Conservation (phyloP, 768 basidiomycete genomes). For the Dacryopinax primogenitus region DNA sequence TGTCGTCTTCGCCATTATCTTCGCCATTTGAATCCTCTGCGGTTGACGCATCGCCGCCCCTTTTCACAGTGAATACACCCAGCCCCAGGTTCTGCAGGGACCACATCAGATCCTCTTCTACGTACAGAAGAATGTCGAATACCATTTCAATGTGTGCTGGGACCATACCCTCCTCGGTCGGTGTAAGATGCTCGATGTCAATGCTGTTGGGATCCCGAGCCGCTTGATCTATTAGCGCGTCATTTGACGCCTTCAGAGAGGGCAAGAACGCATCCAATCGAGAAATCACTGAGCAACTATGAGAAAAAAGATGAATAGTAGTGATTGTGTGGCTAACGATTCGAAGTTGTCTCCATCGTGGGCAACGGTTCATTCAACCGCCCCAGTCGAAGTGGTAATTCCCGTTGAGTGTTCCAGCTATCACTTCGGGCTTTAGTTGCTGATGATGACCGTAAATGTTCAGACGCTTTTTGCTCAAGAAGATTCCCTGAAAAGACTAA, state of each 20-base stretch:
- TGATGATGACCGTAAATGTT: neutral
- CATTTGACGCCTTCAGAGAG: conserved; percentile 51
- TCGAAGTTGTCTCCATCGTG: neutral
- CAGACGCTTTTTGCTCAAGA: neutral
- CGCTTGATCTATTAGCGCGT: conserved; percentile 35
- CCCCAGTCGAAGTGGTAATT: neutral
- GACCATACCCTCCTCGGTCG: conserved; percentile 26
- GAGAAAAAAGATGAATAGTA: neutral
- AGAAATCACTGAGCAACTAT: conserved; percentile 38
- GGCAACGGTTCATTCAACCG: conserved; percentile 9
- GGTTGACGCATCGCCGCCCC: conserved; percentile 15
- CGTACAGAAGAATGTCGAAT: conserved; percentile 12
- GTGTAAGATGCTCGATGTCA: conserved; percentile 54
- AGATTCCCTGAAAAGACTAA: neutral
- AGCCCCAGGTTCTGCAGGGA: conserved; percentile 46
- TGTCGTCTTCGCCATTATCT: neutral
- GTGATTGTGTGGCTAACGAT: neutral
- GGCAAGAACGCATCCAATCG: conserved; percentile 58
- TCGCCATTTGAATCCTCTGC: neutral
- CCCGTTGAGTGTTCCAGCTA: neutral
- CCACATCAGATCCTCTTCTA: conserved; percentile 5
- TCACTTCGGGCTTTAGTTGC: neutral
- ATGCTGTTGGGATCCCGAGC: conserved; percentile 42
- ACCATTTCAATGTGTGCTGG: conserved; percentile 55
- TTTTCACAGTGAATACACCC: conserved; percentile 40